Conservation (phyloP, 768 basidiomycete species). For the Wakefieldia striispora region DNA sequence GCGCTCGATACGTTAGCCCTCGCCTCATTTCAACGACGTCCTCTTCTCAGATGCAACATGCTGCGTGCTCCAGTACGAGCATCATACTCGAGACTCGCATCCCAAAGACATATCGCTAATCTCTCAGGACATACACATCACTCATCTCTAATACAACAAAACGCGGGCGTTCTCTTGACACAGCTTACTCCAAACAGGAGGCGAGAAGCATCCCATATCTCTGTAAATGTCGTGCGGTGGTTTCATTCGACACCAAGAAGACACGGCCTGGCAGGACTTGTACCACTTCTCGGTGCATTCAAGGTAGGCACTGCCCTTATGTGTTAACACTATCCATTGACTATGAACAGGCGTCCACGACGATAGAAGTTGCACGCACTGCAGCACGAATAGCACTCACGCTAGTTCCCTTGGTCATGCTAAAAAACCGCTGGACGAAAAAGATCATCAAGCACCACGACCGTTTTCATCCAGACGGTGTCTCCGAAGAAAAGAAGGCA, state of each 20-base stretch:
- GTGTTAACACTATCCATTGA: background rate
- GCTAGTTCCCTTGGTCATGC: constrained; percentile 64
- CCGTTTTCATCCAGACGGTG: constrained; percentile 35
- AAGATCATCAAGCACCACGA: constrained; percentile 48
- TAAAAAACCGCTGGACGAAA: constrained; percentile 54
- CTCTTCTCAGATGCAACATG: constrained; percentile 49
- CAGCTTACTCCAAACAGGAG: background rate
- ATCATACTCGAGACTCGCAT: background rate
- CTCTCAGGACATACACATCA: background rate
- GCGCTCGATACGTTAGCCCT: background rate
- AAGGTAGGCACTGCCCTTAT: constrained; percentile 43
- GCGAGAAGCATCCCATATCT: constrained; percentile 1
- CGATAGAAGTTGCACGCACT: constrained; percentile 67
- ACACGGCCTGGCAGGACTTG: constrained; percentile 29
- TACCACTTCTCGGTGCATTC: constrained; percentile 54
- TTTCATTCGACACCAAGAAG: constrained; percentile 43
- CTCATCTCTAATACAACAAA: constrained; percentile 1
- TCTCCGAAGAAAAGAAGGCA: constrained; percentile 53
- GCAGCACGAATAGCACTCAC: constrained; percentile 72
- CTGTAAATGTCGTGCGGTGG: constrained; percentile 19
- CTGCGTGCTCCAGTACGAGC: constrained; percentile 36
- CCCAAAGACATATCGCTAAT: background rate
- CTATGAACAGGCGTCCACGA: constrained; percentile 61
- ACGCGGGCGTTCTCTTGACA: constrained; percentile 5
- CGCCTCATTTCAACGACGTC: background rate